Percentiles rank a stretch among this genome's conserved stretches.
Evolutionary conservation across 1,284 basidiomycete species (phyloP).

Genomic region (Mrakiaceae sp.): DNA sequence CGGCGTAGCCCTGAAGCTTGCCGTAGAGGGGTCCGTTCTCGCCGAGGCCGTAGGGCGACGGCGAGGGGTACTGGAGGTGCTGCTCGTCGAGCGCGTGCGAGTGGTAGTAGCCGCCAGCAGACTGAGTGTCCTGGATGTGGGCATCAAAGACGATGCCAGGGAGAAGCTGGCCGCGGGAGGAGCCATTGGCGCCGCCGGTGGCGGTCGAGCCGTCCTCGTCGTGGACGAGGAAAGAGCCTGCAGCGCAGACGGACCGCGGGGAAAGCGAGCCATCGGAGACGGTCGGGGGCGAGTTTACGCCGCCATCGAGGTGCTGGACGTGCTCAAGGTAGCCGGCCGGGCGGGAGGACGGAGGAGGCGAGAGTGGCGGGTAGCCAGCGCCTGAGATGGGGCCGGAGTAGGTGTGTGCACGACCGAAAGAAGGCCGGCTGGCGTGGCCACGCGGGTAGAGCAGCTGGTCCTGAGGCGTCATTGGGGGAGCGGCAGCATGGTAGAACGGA

Average conservation of each 20-base stretch:
- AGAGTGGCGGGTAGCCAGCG: not conserved
- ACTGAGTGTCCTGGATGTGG: not conserved
- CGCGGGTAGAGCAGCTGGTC: no score
- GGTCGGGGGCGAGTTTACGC: not conserved
- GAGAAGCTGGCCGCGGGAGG: not conserved
- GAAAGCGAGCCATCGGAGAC: not conserved
- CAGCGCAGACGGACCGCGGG: not conserved
- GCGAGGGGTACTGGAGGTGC: not conserved
- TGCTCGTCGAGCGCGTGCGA: not conserved
- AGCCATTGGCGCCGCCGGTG: not conserved
- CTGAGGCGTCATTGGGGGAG: no score
- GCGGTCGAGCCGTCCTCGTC: not conserved
- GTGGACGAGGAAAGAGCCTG: not conserved
- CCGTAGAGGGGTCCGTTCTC: not conserved
- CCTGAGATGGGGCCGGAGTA: no score
- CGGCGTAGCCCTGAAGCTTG: not conserved
- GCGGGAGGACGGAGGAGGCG: not conserved
- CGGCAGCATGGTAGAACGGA: not conserved
- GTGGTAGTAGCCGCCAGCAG: not conserved
- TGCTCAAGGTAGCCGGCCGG: no score
- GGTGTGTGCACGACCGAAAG: no score
- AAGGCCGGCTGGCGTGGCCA: no score
- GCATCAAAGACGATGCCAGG: not conserved
- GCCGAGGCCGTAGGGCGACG: not conserved
- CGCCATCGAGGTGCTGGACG: no score